These are phyloP conservation scores for Trypanosoma platydactyli DNA, from an alignment of 208 protist genomes.

Conservation along the genomic window DNA sequence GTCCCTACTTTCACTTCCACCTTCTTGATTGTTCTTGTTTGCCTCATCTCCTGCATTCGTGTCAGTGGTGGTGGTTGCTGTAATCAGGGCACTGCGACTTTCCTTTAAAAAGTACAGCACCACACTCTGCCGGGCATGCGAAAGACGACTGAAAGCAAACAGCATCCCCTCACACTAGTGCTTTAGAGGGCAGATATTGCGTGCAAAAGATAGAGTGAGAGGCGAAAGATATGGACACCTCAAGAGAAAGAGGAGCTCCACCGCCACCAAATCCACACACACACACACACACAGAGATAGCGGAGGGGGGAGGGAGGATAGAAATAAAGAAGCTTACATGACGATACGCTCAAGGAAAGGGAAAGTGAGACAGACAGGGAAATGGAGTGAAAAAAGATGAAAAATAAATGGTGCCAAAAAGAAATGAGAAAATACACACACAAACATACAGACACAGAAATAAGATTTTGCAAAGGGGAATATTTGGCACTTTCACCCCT, in stretches of 20 bases:
- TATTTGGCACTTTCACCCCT: no score
- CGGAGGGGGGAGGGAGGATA: not conserved
- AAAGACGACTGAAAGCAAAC: constrained; percentile 8
- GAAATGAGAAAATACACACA: no score
- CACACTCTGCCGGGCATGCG: constrained; percentile 1
- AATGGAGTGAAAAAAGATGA: no score
- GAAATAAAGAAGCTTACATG: constrained; percentile 11
- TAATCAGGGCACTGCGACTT: not conserved
- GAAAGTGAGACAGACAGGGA: no score
- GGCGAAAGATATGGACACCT: no score
- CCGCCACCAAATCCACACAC: no score
- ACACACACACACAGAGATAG: not conserved
- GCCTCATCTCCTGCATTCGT: not conserved
- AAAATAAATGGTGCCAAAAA: no score
- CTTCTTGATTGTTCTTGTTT: not conserved
- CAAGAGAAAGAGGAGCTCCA: constrained; percentile 1
- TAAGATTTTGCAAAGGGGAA: constrained; percentile 10
- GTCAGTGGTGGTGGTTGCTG: not conserved
- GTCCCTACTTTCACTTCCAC: not conserved
- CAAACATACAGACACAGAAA: constrained; percentile 3
- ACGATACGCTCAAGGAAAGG: no score
- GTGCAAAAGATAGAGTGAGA: no score
- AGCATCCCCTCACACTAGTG: not conserved
- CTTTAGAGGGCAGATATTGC: no score
- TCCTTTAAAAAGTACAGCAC: not conserved